Evolutionary conservation across 768 basidiomycete genomes (phyloP).

Genomic region (Multifurca ochricompacta): DNA sequence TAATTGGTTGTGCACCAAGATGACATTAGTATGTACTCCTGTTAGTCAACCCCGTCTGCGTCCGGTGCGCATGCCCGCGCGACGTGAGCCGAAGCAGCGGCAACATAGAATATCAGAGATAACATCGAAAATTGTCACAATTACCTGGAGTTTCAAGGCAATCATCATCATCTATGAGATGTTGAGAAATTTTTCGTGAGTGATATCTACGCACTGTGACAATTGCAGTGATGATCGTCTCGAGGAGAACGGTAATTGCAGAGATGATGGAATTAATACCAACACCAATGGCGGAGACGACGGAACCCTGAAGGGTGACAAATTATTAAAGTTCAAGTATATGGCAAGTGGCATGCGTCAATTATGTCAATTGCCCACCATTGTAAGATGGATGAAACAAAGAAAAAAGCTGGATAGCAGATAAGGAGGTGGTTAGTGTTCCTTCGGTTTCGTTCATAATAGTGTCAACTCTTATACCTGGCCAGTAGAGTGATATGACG

Average conservation of each 20-base stretch:
- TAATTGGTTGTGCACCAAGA: background rate
- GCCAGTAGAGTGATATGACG: conserved; percentile 1
- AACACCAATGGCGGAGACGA: conserved; percentile 56
- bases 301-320: conserved; percentile 39
- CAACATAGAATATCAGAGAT: conserved; percentile 44
- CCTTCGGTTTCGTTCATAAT: background rate
- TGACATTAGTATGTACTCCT: background rate
- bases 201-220: conserved; percentile 40
- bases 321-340: too few species aligned
- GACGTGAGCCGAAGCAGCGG: conserved; percentile 28
- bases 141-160: conserved; percentile 33
- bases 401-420: background rate
- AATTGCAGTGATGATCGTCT: conserved; percentile 52
- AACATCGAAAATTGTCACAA: conserved; percentile 57
- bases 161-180: background rate
- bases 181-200: background rate
- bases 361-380: background rate
- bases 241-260: conserved; percentile 51
- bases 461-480: background rate
- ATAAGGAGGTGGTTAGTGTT: background rate
- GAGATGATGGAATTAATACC: conserved; percentile 53
- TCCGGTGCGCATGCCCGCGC: conserved; percentile 5
- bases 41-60: background rate
- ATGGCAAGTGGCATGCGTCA: background rate
- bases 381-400: background rate